Percentiles rank a stretch among this genome's conserved stretches.
Conservation (phyloP, 169 alveolate species). For the Plasmodium yoelii region DNA sequence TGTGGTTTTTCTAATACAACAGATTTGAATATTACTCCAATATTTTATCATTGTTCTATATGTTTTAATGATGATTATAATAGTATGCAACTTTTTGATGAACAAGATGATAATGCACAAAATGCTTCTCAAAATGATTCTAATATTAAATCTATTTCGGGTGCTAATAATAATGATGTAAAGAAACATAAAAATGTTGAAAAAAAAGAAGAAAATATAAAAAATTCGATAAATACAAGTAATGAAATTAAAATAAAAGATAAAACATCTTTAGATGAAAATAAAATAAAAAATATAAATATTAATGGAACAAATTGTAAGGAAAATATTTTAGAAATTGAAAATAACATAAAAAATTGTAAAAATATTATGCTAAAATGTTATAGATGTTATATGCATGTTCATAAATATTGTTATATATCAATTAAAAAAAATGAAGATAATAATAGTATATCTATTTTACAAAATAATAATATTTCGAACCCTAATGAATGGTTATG, state of each 20-base stretch:
- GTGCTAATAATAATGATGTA: not conserved
- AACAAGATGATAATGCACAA: slow-evolving; percentile 12
- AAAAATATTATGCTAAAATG: slow-evolving; percentile 49
- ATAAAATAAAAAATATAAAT: slow-evolving; percentile 8
- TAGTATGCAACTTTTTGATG: slow-evolving; percentile 43
- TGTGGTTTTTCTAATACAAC: slow-evolving; percentile 64
- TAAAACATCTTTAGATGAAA: not conserved
- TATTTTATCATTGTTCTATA: slow-evolving; percentile 42
- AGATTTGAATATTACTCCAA: slow-evolving; percentile 67
- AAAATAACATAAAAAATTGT: slow-evolving; percentile 28
- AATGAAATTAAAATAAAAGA: not conserved
- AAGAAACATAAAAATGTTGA: not conserved
- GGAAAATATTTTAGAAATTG: slow-evolving; percentile 15
- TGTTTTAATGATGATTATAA: slow-evolving; percentile 72
- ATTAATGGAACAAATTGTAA: not conserved
- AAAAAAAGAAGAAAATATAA: not conserved
- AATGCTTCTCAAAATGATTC: slow-evolving; percentile 18
- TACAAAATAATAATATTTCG: slow-evolving; percentile 3
- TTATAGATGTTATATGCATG: slow-evolving; percentile 71
- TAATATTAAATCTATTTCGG: not conserved
- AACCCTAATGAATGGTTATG: slow-evolving; percentile 63
- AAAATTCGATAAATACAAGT: not conserved
- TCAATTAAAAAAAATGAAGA: slow-evolving; percentile 62
- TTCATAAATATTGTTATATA: slow-evolving; percentile 62
- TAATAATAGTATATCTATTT: slow-evolving; percentile 4